Percentiles rank a stretch among this genome's conserved stretches.
Conservation (phyloP, 225 moss, liverwort and hornwort species). For the Polytrichum formosum region DNA sequence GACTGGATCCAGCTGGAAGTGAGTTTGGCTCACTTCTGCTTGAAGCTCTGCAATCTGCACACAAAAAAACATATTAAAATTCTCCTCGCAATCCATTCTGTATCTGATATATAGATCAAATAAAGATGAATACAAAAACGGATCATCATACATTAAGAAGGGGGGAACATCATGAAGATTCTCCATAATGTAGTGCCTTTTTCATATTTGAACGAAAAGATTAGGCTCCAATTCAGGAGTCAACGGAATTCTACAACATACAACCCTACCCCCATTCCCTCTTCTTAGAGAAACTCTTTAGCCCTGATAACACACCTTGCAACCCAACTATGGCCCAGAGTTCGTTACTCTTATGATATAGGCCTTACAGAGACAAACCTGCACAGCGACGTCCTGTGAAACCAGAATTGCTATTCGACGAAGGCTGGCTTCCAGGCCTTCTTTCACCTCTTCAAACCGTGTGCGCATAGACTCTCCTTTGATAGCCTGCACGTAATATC, state of each 20-base stretch:
- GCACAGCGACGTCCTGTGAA: slow-evolving; percentile 59
- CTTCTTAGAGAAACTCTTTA: too few relatives aligned
- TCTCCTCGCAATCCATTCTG: background rate
- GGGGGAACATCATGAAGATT: too few relatives aligned
- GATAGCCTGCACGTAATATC: slow-evolving; percentile 51
- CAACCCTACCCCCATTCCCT: too few relatives aligned
- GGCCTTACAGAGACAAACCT: slow-evolving; percentile 40
- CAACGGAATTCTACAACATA: too few relatives aligned
- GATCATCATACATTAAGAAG: too few relatives aligned
- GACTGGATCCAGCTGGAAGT: slow-evolving; percentile 59
- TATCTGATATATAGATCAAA: background rate
- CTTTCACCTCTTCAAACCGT: slow-evolving; percentile 72
- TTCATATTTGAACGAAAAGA: background rate
- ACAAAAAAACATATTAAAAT: background rate
- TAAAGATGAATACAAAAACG: too few relatives aligned
- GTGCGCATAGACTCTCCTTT: slow-evolving; percentile 71
- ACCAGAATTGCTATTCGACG: slow-evolving; percentile 67
- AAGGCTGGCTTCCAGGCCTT: slow-evolving; percentile 61
- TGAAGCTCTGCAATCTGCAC: slow-evolving; percentile 53
- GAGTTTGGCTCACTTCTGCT: slow-evolving; percentile 44
- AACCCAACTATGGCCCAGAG: too few relatives aligned
- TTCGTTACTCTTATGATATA: too few relatives aligned
- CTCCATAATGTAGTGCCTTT: background rate
- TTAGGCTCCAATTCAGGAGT: too few relatives aligned
- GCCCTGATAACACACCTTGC: too few relatives aligned